phyloP scores from a whole-genome alignment of 2,329 filamentous ascomycete species.

The Teratosphaeria gauchensis region DNA sequence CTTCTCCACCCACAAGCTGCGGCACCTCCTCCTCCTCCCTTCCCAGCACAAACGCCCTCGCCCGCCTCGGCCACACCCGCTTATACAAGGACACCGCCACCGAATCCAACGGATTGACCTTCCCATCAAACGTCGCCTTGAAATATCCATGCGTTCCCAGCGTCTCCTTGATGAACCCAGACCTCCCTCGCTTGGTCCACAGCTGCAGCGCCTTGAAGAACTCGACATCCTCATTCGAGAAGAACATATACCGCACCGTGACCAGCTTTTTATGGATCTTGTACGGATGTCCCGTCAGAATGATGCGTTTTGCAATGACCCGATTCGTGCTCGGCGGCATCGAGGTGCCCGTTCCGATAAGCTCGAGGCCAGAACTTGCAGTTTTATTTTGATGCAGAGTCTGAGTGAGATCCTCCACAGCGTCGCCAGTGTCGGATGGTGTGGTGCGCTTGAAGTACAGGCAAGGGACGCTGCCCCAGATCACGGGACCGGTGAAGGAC shows the following conservation, averaged over 20 bases:
- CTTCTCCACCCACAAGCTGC: slow-evolving; percentile 4
- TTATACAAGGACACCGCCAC: slow-evolving; percentile 67
- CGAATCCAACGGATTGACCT: slow-evolving; percentile 90
- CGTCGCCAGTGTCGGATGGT: slow-evolving; percentile 32
- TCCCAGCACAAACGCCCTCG: slow-evolving; percentile 11
- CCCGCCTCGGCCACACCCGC: slow-evolving; percentile 50
- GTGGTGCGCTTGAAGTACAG: slow-evolving; percentile 65
- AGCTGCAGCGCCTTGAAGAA: slow-evolving; percentile 97
- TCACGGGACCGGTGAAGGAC: slow-evolving; percentile 79
- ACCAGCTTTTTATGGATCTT: slow-evolving; percentile 98
- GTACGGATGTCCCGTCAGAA: slow-evolving; percentile 91
- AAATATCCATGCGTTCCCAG: slow-evolving; percentile 98
- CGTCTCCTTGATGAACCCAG: slow-evolving; percentile 86
- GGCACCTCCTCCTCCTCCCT: slow-evolving; percentile 3
- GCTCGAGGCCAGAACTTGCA: slow-evolving; percentile 41
- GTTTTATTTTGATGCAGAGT: slow-evolving; percentile 9
- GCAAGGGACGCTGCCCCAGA: slow-evolving; percentile 84
- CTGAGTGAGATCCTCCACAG: slow-evolving; percentile 30
- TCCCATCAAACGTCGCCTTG: slow-evolving; percentile 94
- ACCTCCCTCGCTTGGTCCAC: slow-evolving; percentile 83
- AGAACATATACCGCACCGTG: slow-evolving; percentile 99
- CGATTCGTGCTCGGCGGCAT: slow-evolving; percentile 64
- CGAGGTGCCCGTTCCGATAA: slow-evolving; percentile 80
- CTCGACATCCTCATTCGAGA: slow-evolving; percentile 85
- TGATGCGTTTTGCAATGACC: slow-evolving; percentile 85